A percentile compares a stretch with the other conserved stretches of the same genome.
phyloP scores from a whole-genome alignment of 352 stramenopile species.

The Phytopythium sindhum region DNA sequence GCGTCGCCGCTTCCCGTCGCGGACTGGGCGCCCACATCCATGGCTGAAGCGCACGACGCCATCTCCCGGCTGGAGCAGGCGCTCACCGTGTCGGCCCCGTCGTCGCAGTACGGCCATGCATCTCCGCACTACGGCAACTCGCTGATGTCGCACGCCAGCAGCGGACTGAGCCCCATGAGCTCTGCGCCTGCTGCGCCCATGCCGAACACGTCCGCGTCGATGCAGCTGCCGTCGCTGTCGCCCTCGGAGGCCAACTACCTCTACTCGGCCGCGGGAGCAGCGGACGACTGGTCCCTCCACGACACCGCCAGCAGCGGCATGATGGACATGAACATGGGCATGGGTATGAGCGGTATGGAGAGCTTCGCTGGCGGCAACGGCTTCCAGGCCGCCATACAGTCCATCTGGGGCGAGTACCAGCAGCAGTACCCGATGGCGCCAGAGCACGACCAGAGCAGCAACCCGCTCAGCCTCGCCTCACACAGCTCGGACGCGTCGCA shows the following conservation, averaged over 20 bases:
- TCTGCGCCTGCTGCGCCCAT: neutral
- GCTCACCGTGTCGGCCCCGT: constrained; percentile 14
- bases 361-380: neutral
- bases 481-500: neutral
- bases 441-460: neutral
- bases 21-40: constrained; percentile 46
- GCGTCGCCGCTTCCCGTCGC: constrained; percentile 32
- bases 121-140: neutral
- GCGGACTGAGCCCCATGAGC: constrained; percentile 2
- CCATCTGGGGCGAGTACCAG: constrained; percentile 28
- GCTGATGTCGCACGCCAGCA: neutral
- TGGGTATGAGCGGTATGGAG: neutral
- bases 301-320: constrained; percentile 5
- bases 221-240: constrained; percentile 28
- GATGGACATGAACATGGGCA: neutral
- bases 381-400: constrained; percentile 15
- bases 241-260: constrained; percentile 33
- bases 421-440: constrained; percentile 3
- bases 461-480: neutral
- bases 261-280: constrained; percentile 24
- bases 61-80: constrained; percentile 56
- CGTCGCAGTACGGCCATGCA: neutral
- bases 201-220: constrained; percentile 7
- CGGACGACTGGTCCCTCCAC: constrained; percentile 12
- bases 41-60: constrained; percentile 48